These are phyloP conservation scores for Mortierella sp. DNA, from an alignment of 371 early-diverging fungal genomes.

Conservation along the genomic window DNA sequence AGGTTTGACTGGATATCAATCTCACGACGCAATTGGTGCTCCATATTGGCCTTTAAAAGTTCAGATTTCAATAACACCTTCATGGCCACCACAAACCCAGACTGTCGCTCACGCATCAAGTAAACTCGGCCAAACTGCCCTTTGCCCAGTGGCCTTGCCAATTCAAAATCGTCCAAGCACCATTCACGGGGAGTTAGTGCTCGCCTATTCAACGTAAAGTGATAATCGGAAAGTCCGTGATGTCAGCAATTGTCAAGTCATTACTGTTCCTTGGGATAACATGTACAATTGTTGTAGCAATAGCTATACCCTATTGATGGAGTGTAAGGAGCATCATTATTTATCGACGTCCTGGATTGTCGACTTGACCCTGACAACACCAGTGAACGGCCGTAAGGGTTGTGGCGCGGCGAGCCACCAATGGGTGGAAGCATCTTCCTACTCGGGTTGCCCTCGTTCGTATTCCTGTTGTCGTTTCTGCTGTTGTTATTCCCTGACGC, in stretches of 20 bases:
- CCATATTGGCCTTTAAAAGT: slow-evolving; percentile 78
- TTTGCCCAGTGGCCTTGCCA: slow-evolving; percentile 93
- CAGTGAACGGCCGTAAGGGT: slow-evolving; percentile 34
- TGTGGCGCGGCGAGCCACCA: slow-evolving; percentile 34
- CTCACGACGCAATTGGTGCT: slow-evolving; percentile 94
- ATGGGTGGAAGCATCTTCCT: slow-evolving; percentile 46
- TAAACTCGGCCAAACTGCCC: slow-evolving; percentile 99
- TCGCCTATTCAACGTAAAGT: slow-evolving; percentile 20
- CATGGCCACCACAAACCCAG: slow-evolving; percentile 91
- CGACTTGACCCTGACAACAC: slow-evolving; percentile 19
- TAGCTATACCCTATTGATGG: slow-evolving; percentile 20
- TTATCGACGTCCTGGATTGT: slow-evolving; percentile 9
- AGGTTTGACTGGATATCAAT: slow-evolving; percentile 98
- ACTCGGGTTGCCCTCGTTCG: slow-evolving; percentile 4
- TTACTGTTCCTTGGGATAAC: no score
- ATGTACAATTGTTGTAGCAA: not conserved
- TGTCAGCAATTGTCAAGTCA: not conserved
- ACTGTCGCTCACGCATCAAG: slow-evolving; percentile 90
- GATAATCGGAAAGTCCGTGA: not conserved
- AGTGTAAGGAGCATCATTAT: not conserved
- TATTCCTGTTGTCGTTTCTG: slow-evolving; percentile 4
- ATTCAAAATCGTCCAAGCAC: slow-evolving; percentile 96
- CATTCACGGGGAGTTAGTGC: slow-evolving; percentile 60
- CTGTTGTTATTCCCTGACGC: slow-evolving; percentile 6
- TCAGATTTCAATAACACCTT: slow-evolving; percentile 94